Conservation (phyloP, 371 early-diverging fungal species). For the Batkoa obscura region DNA sequence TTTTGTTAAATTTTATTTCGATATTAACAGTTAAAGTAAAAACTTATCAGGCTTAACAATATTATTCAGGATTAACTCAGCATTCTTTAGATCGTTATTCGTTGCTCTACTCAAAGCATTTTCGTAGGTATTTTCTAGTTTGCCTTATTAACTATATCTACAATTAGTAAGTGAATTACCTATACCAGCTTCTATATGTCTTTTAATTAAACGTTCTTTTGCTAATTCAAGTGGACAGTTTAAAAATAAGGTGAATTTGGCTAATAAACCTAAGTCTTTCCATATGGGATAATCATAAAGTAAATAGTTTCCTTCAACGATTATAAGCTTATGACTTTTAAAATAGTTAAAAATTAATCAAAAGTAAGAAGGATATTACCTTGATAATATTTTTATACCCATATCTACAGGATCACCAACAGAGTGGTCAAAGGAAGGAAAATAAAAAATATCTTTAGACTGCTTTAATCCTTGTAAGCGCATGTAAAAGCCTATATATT, state of each 20-base stretch:
- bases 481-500: background rate
- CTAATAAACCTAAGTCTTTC: conserved; percentile 10
- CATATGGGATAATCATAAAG: conserved; percentile 15
- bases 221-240: conserved; percentile 13
- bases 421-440: conserved; percentile 20
- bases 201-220: conserved; percentile 11
- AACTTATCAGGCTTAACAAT: background rate
- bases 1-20: too few relatives aligned
- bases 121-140: conserved; percentile 7
- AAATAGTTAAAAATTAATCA: background rate
- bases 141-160: background rate
- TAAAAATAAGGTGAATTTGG: conserved; percentile 17
- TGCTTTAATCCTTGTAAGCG: background rate
- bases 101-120: conserved; percentile 6
- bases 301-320: conserved; percentile 26
- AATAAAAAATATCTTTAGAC: conserved; percentile 3
- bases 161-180: conserved; percentile 7
- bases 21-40: too few relatives aligned
- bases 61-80: conserved; percentile 10
- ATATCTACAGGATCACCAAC: conserved; percentile 16
- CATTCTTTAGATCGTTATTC: conserved; percentile 11
- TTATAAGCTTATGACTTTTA: conserved; percentile 15
- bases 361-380: conserved; percentile 8
- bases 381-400: conserved; percentile 13
- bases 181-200: conserved; percentile 20